Evolutionary conservation across 306 rosid species (phyloP), one percentile per base, ranked within the genome.

Genomic region (Cucumis melo): DNA sequence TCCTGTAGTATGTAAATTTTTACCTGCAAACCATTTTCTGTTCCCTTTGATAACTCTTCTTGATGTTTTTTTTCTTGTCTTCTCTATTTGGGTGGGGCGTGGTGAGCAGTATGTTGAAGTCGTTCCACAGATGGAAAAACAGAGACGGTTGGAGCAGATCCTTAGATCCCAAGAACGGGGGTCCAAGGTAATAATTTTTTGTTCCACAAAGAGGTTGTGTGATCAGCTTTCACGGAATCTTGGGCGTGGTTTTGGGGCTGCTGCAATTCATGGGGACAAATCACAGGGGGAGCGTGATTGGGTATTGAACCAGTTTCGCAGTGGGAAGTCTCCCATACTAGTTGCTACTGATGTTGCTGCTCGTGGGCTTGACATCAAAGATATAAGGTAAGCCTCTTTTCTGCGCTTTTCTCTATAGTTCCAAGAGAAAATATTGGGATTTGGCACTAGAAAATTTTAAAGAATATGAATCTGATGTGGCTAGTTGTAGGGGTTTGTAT

Each of bases 341-440:
- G 99, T 95, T 79, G 99, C 99, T 44, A 95, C 99, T 5, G 99
- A 95, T 64, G 99, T 95, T 84, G 99, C 99, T 83, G 99, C 99
- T 24, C 95, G 99, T 19, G 99, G 99, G 54, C 99, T 95, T 83
- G 99, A 95, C 82, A 89, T 95, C 85, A 95, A 95, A 85, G 99
- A 92, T 81, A 95, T 95, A 88, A 95, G 99, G 99, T 92, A 78
- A 51, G 89, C 36, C 41, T 24, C 42, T 5, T 27, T 71, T 71
- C 3, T 70, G 59, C 76, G 15, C 76, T 71, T 71, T 50, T 50
- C 24, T 24, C 20, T 44, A 71, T 71, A 23, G 41, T 27, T 46
- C 34, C 14, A 24, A 21, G 75, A 7, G 75, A 24, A 21, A 68
- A 48, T 46, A 6, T 70, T 23, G 57, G 38, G 56, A 24, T 20